Evolutionary conservation across 805 yeast genomes (phyloP).

Genomic region (Lachancea waltii): DNA sequence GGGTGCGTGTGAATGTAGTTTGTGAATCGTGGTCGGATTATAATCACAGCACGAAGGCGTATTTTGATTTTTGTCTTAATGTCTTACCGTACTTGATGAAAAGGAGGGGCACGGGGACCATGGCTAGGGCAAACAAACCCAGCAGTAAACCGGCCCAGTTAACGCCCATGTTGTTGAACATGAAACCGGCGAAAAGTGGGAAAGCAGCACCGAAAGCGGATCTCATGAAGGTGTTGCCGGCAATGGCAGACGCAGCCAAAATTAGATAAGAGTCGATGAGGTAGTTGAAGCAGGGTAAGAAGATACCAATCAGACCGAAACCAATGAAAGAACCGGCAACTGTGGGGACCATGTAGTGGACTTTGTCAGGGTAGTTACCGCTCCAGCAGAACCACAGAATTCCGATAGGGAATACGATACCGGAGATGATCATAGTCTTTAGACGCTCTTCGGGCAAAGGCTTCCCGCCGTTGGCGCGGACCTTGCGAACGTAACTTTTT

Average conservation of each 20-base stretch:
- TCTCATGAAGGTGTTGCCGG: conserved; percentile 67
- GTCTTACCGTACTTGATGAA: conserved; percentile 53
- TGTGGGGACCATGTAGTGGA: conserved; percentile 82
- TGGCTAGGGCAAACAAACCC: conserved; percentile 50
- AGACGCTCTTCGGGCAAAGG: conserved; percentile 77
- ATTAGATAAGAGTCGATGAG: conserved; percentile 63
- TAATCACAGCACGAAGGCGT: conserved; percentile 34
- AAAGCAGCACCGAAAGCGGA: conserved; percentile 62
- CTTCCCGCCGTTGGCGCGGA: conserved; percentile 48
- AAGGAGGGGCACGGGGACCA: conserved; percentile 64
- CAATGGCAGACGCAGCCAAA: conserved; percentile 74
- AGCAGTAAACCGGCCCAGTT: conserved; percentile 76
- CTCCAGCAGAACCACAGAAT: conserved; percentile 86
- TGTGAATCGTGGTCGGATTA: background rate
- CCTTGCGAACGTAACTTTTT: conserved; percentile 40
- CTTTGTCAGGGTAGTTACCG: conserved; percentile 60
- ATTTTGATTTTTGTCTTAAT: conserved; percentile 53
- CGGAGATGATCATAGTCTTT: conserved; percentile 68
- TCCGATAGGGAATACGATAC: conserved; percentile 67
- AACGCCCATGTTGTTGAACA: conserved; percentile 62
- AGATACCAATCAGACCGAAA: conserved; percentile 60
- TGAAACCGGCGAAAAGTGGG: conserved; percentile 64
- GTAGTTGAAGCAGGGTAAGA: conserved; percentile 64
- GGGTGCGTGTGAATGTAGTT: background rate
- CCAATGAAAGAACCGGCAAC: conserved; percentile 60